These are phyloP conservation scores for Citrus sinensis DNA, from an alignment of 345 rosid genomes.

Conservation along the genomic window DNA sequence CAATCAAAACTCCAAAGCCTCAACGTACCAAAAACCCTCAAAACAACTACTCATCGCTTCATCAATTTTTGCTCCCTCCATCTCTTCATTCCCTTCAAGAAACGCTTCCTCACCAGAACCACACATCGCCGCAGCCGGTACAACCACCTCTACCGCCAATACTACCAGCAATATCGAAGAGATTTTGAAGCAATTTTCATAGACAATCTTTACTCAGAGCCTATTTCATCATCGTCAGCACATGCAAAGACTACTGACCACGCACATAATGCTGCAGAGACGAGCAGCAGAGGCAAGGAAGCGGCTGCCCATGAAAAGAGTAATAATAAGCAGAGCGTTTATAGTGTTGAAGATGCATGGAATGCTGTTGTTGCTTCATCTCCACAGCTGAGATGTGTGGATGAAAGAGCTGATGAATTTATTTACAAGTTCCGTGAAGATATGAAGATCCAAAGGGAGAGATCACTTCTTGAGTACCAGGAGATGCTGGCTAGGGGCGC, in stretches of 20 bases:
- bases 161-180: conserved; percentile 21
- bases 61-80: conserved; percentile 40
- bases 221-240: not conserved
- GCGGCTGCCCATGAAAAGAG: conserved; percentile 10
- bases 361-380: conserved; percentile 67
- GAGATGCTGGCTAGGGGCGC: conserved; percentile 70
- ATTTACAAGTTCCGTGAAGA: conserved; percentile 61
- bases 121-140: conserved; percentile 16
- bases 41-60: conserved; percentile 38
- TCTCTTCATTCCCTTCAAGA: conserved; percentile 44
- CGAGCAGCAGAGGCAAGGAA: conserved; percentile 31
- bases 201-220: conserved; percentile 41
- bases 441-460: conserved; percentile 62
- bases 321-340: conserved; percentile 9
- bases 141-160: conserved; percentile 18
- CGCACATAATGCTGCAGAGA: conserved; percentile 18
- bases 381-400: conserved; percentile 69
- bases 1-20: conserved; percentile 46
- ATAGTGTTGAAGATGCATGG: conserved; percentile 80
- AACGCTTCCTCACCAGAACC: conserved; percentile 29
- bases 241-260: conserved; percentile 8
- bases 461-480: conserved; percentile 53
- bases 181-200: conserved; percentile 37
- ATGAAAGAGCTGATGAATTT: conserved; percentile 87
- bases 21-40: conserved; percentile 33